Percentiles rank a stretch among this genome's conserved stretches.
Evolutionary conservation across 1,284 basidiomycete genomes (phyloP).

Genomic region (Ceratobasidium sp.): DNA sequence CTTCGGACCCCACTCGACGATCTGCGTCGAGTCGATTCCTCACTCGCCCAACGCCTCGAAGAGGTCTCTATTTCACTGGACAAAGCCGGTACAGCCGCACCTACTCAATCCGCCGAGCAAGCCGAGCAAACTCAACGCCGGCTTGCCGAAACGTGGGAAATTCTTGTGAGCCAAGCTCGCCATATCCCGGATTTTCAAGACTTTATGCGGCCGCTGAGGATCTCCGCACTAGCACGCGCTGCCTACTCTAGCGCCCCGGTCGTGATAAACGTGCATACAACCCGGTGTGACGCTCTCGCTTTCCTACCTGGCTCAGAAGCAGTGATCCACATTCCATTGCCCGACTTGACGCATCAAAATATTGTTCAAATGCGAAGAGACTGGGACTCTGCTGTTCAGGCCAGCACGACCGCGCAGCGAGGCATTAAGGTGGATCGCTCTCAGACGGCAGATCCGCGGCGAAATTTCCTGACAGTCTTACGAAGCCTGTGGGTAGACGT

Average conservation of each 20-base stretch:
- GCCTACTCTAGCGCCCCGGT: slow-evolving; percentile 11
- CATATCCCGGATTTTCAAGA: slow-evolving; percentile 22
- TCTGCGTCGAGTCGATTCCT: neutral
- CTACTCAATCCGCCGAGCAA: neutral
- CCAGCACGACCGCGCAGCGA: neutral
- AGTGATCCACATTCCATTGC: neutral
- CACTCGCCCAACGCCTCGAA: neutral
- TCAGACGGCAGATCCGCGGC: neutral
- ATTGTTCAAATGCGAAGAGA: neutral
- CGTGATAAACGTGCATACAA: neutral
- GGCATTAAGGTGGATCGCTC: neutral
- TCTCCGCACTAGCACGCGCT: neutral
- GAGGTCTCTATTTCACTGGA: neutral
- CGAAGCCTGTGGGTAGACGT: neutral
- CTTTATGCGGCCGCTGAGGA: slow-evolving; percentile 1
- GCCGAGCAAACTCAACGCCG: neutral
- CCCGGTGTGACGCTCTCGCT: slow-evolving; percentile 22
- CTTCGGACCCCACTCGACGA: slow-evolving; percentile 1
- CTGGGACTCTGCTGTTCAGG: neutral
- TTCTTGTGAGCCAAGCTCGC: neutral
- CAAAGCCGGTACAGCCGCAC: neutral
- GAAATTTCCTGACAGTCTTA: neutral
- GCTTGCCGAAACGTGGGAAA: slow-evolving; percentile 18
- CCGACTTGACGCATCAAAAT: neutral
- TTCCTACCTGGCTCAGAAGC: neutral